phyloP scores from a whole-genome alignment of 108 stramenopile species.

The Cylindrotheca closterium region DNA sequence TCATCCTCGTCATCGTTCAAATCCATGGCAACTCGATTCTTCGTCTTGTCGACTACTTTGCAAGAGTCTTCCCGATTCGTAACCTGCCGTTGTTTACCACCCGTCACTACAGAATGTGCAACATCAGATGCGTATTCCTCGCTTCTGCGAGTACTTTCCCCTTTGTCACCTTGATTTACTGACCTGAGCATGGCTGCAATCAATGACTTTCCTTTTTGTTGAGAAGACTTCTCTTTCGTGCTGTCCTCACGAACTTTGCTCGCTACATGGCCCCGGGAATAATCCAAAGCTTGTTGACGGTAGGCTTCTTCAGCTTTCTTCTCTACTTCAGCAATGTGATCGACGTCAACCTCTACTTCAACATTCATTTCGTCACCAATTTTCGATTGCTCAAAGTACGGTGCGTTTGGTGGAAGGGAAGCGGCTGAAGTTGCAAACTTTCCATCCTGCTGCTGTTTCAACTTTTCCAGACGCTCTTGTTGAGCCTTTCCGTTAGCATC shows the following conservation, averaged over 20 bases:
- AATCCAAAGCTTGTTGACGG: slow-evolving; percentile 71
- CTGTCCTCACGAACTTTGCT: slow-evolving; percentile 69
- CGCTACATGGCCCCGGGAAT: slow-evolving; percentile 67
- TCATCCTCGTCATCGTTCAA: slow-evolving; percentile 71
- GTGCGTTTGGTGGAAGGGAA: slow-evolving; percentile 7
- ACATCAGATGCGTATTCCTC: background rate
- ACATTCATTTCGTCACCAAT: slow-evolving; percentile 22
- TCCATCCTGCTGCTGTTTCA: slow-evolving; percentile 38
- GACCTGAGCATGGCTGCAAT: slow-evolving; percentile 61
- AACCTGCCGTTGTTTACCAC: slow-evolving; percentile 26
- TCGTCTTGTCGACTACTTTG: background rate
- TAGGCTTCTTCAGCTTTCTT: slow-evolving; percentile 69
- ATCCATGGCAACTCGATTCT: background rate
- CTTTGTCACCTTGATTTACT: slow-evolving; percentile 17
- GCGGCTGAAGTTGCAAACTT: background rate
- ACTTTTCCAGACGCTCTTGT: slow-evolving; percentile 53
- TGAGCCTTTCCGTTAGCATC: slow-evolving; percentile 76
- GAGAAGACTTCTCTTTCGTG: background rate
- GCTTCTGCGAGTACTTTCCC: background rate
- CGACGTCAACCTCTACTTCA: slow-evolving; percentile 14
- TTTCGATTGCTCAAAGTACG: slow-evolving; percentile 21
- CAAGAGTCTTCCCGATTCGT: slow-evolving; percentile 1
- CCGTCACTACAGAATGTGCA: background rate
- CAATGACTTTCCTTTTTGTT: slow-evolving; percentile 33
- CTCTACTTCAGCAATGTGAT: slow-evolving; percentile 16